Conservation (phyloP, 371 early-diverging fungal genomes). For the Mortierella sp. region DNA sequence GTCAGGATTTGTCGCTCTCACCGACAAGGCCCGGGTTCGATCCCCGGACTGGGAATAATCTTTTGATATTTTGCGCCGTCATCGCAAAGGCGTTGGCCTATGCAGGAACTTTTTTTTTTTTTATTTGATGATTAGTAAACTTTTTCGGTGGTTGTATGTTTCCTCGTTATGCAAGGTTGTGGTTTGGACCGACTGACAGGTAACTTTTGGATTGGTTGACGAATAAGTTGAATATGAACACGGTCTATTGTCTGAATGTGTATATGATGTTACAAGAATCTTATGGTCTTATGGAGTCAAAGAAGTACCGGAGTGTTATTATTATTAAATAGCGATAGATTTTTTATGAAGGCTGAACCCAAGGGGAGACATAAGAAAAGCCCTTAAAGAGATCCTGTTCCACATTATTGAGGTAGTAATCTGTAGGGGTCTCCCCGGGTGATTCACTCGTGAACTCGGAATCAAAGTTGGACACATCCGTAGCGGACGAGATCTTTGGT, state of each 20-base stretch:
- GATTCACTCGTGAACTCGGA: conserved; percentile 62
- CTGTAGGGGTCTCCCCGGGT: conserved; percentile 49
- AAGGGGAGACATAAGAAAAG: conserved; percentile 51
- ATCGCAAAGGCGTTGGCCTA: no score
- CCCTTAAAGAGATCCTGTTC: conserved; percentile 52
- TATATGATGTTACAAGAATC: no score
- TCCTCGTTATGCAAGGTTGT: no score
- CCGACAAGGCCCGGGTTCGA: conserved; percentile 61
- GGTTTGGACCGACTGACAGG: conserved; percentile 1
- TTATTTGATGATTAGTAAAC: no score
- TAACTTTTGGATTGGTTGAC: no score
- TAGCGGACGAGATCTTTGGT: conserved; percentile 61
- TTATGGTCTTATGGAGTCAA: no score
- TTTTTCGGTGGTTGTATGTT: no score
- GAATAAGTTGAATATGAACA: no score
- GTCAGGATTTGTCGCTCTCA: conserved; percentile 60
- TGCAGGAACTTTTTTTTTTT: no score
- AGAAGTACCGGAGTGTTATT: no score
- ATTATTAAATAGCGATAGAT: neutral
- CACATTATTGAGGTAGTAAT: conserved; percentile 42
- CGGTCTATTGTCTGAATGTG: no score
- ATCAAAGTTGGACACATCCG: conserved; percentile 75
- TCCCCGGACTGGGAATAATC: conserved; percentile 56
- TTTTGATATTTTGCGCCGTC: no score
- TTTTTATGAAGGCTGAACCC: conserved; percentile 19